Evolutionary conservation across 257 asterid species (phyloP), one percentile per base, ranked within the genome.

Genomic region (Solanum sejunctum): DNA sequence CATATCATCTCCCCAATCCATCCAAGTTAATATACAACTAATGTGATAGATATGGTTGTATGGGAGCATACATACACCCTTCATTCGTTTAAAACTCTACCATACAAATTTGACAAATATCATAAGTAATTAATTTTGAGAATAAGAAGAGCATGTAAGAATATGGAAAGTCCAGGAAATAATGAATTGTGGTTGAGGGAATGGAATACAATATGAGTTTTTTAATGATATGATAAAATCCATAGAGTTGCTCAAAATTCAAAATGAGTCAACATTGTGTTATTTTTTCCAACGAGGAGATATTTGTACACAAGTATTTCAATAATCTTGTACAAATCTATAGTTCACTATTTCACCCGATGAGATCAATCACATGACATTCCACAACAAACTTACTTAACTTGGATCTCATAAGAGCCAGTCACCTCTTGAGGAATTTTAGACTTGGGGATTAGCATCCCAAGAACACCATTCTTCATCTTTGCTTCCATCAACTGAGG

Each of bases 381-480:
- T 23, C 43, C 8, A 12, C 45, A 81, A 41, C 10, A 43, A 60
- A 43, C 20, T 17, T 58, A 66, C 81, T 52, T 69, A 49, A 83
- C 63, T 17, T 26, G 54, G n/a, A 54, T 41, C 28, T 28, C 69
- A 83, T 43, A 23, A 26, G 41, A 66, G 41, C 83, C 63, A 84
- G 16, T 60, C 55, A 39, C 28, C 8, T 2, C 39, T 69, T 47
- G 49, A 43, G 26, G 80, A 13, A 12, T 75, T 81, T 81, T 58
- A 2, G 58, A 57, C 75, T 80, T 88, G 32, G 93, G 92, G 26
- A 91, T 84, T 60, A 84, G 21, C 60, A 91, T 77, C 70, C 88
- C 85, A 41, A 89, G 80, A 21, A 91, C 86, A 13, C 92, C 92
- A 82, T 88, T 89, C 84, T 85, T 89, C 85, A 90, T 84, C 67